Conservation (phyloP, 257 asterid genomes). For the Voacanga thouarsii region DNA sequence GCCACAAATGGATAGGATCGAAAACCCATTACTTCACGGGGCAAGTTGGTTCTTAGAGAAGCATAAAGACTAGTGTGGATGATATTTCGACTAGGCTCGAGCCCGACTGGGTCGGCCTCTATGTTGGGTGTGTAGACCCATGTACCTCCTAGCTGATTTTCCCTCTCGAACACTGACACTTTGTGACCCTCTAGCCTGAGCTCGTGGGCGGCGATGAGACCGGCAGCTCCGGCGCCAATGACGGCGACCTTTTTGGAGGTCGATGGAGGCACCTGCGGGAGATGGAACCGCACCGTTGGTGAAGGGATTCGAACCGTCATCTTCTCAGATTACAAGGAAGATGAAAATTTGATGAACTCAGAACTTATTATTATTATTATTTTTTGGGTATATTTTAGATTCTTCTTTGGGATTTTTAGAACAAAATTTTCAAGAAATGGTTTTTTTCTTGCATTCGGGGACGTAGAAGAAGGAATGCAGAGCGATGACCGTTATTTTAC, state of each 20-base stretch:
- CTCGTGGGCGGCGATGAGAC: slow-evolving; percentile 69
- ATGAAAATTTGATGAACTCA: not conserved
- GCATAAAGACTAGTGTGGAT: slow-evolving; percentile 75
- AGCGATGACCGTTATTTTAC: not conserved
- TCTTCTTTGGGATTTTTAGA: not conserved
- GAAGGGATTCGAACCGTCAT: slow-evolving; percentile 34
- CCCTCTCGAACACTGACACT: slow-evolving; percentile 72
- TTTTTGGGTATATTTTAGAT: not conserved
- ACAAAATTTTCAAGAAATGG: not conserved
- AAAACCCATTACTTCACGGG: slow-evolving; percentile 81
- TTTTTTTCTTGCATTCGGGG: not conserved
- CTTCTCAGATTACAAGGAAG: not conserved
- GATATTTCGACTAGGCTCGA: slow-evolving; percentile 47
- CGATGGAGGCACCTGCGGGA: slow-evolving; percentile 28
- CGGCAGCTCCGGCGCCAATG: slow-evolving; percentile 91
- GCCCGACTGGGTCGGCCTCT: slow-evolving; percentile 64
- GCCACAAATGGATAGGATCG: slow-evolving; percentile 63
- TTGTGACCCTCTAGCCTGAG: slow-evolving; percentile 71
- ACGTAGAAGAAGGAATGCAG: not conserved
- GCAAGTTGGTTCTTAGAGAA: slow-evolving; percentile 79
- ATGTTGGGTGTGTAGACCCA: slow-evolving; percentile 66
- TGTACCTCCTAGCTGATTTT: slow-evolving; percentile 61
- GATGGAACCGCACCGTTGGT: slow-evolving; percentile 21
- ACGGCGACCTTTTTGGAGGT: slow-evolving; percentile 66
- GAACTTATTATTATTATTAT: no score